These are phyloP conservation scores for Leishmania tarentolae DNA, from an alignment of 208 protist species.

Conservation along the genomic window DNA sequence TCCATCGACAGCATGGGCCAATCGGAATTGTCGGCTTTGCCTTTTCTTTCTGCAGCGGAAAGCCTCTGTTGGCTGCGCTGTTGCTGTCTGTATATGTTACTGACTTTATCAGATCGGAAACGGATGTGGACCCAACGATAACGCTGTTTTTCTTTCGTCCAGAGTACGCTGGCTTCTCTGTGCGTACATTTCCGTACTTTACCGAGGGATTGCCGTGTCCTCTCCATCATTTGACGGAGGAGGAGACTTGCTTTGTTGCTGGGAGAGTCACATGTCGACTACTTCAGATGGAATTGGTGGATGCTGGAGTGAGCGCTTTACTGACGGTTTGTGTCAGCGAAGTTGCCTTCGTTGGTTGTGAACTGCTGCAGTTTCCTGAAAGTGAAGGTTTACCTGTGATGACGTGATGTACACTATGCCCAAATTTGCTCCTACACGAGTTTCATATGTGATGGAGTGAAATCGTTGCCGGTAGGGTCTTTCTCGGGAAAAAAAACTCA, in stretches of 20 bases:
- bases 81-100: background rate
- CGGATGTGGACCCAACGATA: constrained; percentile 2
- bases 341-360: background rate
- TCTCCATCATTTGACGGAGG: background rate
- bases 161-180: background rate
- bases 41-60: background rate
- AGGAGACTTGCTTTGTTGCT: background rate
- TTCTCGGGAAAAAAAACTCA: background rate
- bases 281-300: background rate
- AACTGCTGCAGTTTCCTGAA: background rate
- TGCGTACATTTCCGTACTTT: background rate
- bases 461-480: background rate
- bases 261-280: background rate
- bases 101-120: background rate
- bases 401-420: background rate
- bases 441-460: background rate
- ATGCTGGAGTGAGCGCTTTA: background rate
- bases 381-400: background rate
- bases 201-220: constrained; percentile 1
- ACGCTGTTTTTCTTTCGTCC: background rate
- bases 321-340: background rate
- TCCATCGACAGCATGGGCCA: constrained; percentile 2
- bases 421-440: background rate
- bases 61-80: background rate
- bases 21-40: constrained; percentile 6